These are phyloP conservation scores for Rhynchospora pubera DNA, from an alignment of 176 grass and related monocot species.

Conservation along the genomic window DNA sequence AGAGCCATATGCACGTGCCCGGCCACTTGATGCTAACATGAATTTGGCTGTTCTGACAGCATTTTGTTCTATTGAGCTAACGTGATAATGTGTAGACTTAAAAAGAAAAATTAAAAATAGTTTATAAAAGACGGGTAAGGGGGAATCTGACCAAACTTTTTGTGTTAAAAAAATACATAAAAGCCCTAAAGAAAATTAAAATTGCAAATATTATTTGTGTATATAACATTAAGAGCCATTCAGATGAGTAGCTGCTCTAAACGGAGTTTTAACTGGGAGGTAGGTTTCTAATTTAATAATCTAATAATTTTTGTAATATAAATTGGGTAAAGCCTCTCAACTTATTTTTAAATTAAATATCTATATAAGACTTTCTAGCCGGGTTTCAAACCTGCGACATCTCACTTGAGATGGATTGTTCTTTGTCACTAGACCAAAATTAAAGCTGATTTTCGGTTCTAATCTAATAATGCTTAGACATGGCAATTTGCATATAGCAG, in stretches of 20 bases:
- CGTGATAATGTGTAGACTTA: not conserved
- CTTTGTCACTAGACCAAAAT: too few relatives aligned
- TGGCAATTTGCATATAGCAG: not conserved
- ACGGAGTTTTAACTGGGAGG: too few relatives aligned
- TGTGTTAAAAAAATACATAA: not conserved
- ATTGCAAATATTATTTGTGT: not conserved
- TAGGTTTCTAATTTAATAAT: too few relatives aligned
- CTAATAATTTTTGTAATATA: too few relatives aligned
- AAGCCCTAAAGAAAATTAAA: not conserved
- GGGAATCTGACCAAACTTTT: not conserved
- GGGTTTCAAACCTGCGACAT: too few relatives aligned
- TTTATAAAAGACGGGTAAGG: not conserved
- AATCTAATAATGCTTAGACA: too few relatives aligned
- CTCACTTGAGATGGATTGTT: too few relatives aligned
- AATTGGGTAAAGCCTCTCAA: too few relatives aligned
- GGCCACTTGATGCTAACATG: not conserved
- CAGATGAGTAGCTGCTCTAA: not conserved
- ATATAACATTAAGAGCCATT: not conserved
- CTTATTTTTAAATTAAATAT: too few relatives aligned
- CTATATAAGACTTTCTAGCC: too few relatives aligned
- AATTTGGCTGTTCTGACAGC: slow-evolving; percentile 7
- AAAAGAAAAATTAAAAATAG: not conserved
- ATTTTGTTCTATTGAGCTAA: not conserved
- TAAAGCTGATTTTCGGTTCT: too few relatives aligned
- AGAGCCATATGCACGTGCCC: not conserved